Conservation (phyloP, 352 stramenopile species). For the Hyaloperonospora arabidopsidis region DNA sequence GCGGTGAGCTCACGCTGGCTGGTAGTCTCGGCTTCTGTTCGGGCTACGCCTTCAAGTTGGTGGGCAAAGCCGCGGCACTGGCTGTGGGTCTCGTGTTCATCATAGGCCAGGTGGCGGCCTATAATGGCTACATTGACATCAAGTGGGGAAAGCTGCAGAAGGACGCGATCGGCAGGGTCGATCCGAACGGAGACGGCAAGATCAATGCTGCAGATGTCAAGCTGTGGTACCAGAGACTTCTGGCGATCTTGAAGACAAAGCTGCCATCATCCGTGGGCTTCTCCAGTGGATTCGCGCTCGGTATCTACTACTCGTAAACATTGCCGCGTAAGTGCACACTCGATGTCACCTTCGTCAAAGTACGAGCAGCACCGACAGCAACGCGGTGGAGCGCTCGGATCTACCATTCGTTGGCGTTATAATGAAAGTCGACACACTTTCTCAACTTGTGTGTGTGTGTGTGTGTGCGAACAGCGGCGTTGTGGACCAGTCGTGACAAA, state of each 20-base stretch:
- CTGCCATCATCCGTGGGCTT: conserved; percentile 78
- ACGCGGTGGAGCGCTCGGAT: conserved; percentile 1
- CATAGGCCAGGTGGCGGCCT: conserved; percentile 63
- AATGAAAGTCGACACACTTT: neutral
- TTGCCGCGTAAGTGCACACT: neutral
- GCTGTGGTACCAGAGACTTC: conserved; percentile 61
- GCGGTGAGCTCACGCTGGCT: conserved; percentile 66
- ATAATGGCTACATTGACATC: conserved; percentile 85
- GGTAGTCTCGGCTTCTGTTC: conserved; percentile 73
- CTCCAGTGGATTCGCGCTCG: conserved; percentile 65
- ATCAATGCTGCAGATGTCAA: conserved; percentile 77
- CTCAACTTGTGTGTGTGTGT: too few relatives aligned
- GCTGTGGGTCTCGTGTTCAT: conserved; percentile 75
- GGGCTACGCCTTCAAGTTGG: conserved; percentile 76
- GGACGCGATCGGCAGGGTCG: conserved; percentile 73
- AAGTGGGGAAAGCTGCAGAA: conserved; percentile 87
- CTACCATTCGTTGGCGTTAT: neutral
- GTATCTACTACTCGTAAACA: conserved; percentile 46
- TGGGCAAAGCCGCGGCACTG: conserved; percentile 71
- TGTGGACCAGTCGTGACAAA: conserved; percentile 8
- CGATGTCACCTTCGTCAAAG: conserved; percentile 2
- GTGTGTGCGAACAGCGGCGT: too few relatives aligned
- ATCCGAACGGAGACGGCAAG: conserved; percentile 80
- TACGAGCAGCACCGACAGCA: conserved; percentile 7
- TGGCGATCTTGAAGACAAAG: conserved; percentile 72